Percentiles rank a stretch among this genome's conserved stretches.
Evolutionary conservation across 2,329 filamentous ascomycete genomes (phyloP).

Genomic region (Tolypocladium paradoxum): DNA sequence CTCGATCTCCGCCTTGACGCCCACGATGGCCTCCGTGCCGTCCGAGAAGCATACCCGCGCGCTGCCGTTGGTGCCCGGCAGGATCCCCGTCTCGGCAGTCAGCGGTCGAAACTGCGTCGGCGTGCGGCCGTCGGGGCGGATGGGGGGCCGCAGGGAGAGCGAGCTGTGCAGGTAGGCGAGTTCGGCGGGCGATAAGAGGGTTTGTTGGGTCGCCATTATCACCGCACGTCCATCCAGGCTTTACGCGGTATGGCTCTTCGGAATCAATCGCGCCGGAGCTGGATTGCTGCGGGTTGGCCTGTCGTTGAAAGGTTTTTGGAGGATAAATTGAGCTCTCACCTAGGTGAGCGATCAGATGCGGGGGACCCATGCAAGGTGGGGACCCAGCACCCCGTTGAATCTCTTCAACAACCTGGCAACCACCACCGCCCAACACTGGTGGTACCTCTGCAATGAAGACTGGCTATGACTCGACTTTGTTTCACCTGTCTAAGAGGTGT

Average conservation of each 20-base stretch:
- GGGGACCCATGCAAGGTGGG: slow-evolving; percentile 2
- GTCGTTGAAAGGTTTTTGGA: slow-evolving; percentile 12
- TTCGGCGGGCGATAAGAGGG: slow-evolving; percentile 85
- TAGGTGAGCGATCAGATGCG: slow-evolving; percentile 22
- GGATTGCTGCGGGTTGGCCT: slow-evolving; percentile 4
- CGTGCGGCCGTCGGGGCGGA: slow-evolving; percentile 78
- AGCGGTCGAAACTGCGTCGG: slow-evolving; percentile 84
- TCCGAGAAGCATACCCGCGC: slow-evolving; percentile 91
- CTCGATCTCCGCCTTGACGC: slow-evolving; percentile 91
- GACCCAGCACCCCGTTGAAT: background rate
- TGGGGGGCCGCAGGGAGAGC: slow-evolving; percentile 68
- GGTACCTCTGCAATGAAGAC: background rate
- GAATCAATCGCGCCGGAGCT: background rate
- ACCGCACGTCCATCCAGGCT: background rate
- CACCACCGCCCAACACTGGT: no score
- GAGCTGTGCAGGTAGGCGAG: slow-evolving; percentile 90
- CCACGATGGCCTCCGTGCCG: slow-evolving; percentile 90
- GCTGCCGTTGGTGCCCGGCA: slow-evolving; percentile 84
- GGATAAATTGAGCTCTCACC: slow-evolving; percentile 15
- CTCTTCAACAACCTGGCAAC: background rate
- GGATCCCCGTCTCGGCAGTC: slow-evolving; percentile 78
- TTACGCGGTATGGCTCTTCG: background rate
- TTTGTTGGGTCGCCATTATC: slow-evolving; percentile 55
- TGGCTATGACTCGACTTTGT: background rate
- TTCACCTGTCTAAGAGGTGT: background rate